Evolutionary conservation across 73 alveolate species (phyloP).

Genomic region (Paramecium tetraurelia): DNA sequence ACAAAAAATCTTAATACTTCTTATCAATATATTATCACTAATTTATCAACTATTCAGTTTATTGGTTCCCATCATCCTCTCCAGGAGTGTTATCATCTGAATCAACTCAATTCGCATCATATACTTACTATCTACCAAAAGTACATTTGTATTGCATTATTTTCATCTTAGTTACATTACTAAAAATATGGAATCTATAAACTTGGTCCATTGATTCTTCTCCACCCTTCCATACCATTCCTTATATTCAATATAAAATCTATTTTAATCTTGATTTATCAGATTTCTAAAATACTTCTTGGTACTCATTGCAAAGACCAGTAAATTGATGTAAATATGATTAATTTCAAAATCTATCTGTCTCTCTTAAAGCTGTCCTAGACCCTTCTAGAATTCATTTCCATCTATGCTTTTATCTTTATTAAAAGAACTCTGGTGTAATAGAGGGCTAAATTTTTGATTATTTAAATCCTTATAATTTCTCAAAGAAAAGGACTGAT

Average conservation of each 20-base stretch:
- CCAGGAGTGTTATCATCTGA: not conserved
- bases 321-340: slow-evolving; percentile 96
- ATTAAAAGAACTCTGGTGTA: slow-evolving; percentile 92
- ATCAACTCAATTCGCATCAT: not conserved
- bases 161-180: slow-evolving; percentile 40
- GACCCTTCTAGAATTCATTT: slow-evolving; percentile 70
- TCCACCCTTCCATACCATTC: slow-evolving; percentile 64
- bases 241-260: slow-evolving; percentile 86
- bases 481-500: slow-evolving; percentile 97
- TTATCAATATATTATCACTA: not conserved
- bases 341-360: slow-evolving; percentile 76
- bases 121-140: not conserved
- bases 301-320: slow-evolving; percentile 94
- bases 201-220: not conserved
- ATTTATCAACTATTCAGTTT: not conserved
- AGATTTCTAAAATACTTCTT: slow-evolving; percentile 77
- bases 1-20: not conserved
- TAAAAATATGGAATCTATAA: not conserved
- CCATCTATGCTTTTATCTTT: slow-evolving; percentile 70
- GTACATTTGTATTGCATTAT: not conserved
- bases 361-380: slow-evolving; percentile 65
- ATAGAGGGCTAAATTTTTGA: slow-evolving; percentile 92
- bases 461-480: slow-evolving; percentile 85
- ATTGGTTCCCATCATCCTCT: not conserved
- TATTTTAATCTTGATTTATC: slow-evolving; percentile 78